These are phyloP conservation scores for Schoenoplectus triqueter DNA, from an alignment of 202 grass and related monocot species.

Conservation along the genomic window DNA sequence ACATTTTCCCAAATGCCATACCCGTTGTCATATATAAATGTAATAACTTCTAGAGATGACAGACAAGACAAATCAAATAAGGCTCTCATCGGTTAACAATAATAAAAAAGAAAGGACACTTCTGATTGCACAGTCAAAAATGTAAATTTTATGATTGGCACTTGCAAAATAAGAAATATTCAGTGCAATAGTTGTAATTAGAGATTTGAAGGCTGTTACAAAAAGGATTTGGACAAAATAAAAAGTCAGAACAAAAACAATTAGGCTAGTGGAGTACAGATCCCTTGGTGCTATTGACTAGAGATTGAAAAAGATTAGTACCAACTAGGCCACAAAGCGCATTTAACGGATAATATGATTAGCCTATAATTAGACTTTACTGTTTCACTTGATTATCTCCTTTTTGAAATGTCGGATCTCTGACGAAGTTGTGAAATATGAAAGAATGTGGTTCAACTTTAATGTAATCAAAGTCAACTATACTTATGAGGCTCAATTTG, in stretches of 20 bases:
- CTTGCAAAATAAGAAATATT: not conserved
- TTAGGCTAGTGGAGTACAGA: not conserved
- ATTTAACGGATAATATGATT: conserved; percentile 30
- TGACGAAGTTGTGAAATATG: not conserved
- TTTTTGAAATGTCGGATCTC: not conserved
- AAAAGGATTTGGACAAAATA: not conserved
- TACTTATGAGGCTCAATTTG: not conserved
- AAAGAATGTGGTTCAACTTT: not conserved
- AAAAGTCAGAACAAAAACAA: conserved; percentile 6
- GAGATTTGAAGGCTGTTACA: not conserved
- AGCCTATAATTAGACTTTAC: not conserved
- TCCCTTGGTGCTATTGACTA: not conserved
- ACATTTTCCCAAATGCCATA: not conserved
- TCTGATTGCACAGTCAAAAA: too few relatives aligned
- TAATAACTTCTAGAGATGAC: too few relatives aligned
- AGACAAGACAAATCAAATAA: too few relatives aligned
- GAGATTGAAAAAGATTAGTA: not conserved
- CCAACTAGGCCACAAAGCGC: conserved; percentile 28
- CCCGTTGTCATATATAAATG: too few relatives aligned
- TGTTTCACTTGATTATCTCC: not conserved
- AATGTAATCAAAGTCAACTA: conserved; percentile 17
- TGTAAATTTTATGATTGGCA: not conserved
- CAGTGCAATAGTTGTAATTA: not conserved
- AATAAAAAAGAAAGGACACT: too few relatives aligned
- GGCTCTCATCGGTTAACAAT: too few relatives aligned